A percentile compares a stretch with the other conserved stretches of the same genome.
These are phyloP conservation scores for Cordyceps farinosa DNA, from an alignment of 2,329 filamentous ascomycete genomes.

Conservation along the genomic window DNA sequence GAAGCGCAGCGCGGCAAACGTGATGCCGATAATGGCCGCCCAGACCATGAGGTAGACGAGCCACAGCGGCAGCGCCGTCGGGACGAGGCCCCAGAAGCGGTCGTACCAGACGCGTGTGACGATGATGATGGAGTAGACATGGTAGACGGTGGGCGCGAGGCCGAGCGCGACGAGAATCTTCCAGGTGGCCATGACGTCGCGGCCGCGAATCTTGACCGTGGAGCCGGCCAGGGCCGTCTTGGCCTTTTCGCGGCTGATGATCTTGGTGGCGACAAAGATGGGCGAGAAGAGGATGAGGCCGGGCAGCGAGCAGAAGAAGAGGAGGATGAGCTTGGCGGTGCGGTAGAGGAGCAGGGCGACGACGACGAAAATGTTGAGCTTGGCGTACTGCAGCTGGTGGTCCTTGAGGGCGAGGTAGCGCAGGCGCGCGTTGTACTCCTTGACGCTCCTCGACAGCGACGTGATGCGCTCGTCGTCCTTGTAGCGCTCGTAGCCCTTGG, in stretches of 20 bases:
- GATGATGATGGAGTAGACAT: slow-evolving; percentile 72
- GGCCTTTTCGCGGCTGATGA: slow-evolving; percentile 78
- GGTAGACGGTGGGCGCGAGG: slow-evolving; percentile 77
- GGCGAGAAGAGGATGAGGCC: slow-evolving; percentile 84
- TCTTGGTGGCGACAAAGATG: slow-evolving; percentile 79
- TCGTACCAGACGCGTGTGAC: slow-evolving; percentile 77
- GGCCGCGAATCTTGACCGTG: slow-evolving; percentile 81
- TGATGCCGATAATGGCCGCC: slow-evolving; percentile 80
- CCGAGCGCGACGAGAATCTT: slow-evolving; percentile 86
- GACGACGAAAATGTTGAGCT: slow-evolving; percentile 73
- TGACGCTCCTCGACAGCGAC: slow-evolving; percentile 69
- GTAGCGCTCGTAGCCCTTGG: slow-evolving; percentile 87
- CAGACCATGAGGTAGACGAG: slow-evolving; percentile 70
- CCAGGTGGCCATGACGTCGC: slow-evolving; percentile 91
- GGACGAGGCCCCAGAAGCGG: slow-evolving; percentile 76
- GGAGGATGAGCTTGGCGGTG: slow-evolving; percentile 68
- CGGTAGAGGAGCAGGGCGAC: slow-evolving; percentile 76
- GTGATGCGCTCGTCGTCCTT: slow-evolving; percentile 86
- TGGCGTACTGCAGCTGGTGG: slow-evolving; percentile 91
- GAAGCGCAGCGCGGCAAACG: slow-evolving; percentile 88
- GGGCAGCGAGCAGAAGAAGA: slow-evolving; percentile 78
- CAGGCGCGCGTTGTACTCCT: slow-evolving; percentile 82
- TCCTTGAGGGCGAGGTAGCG: slow-evolving; percentile 84
- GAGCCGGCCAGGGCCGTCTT: slow-evolving; percentile 80
- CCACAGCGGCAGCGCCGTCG: slow-evolving; percentile 76